These are phyloP conservation scores for Fusarium begoniae DNA, from an alignment of 2,329 filamentous ascomycete species.

Conservation along the genomic window DNA sequence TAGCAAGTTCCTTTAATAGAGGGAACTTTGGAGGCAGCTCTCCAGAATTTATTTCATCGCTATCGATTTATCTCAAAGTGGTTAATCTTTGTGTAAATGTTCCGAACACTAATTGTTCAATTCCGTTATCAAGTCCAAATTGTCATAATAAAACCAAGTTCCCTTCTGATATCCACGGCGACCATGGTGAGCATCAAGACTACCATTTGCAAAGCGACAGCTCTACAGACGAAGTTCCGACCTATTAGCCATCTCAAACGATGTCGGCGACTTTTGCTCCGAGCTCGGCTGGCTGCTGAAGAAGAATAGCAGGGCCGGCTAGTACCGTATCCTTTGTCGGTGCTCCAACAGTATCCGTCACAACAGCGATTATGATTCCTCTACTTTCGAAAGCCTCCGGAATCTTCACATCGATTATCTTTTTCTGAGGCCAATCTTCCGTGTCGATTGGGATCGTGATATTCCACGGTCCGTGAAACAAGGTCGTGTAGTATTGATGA, in stretches of 20 bases:
- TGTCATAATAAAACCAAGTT: fast-evolving
- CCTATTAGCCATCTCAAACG: fast-evolving
- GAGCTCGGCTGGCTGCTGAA: neutral
- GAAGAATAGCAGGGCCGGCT: neutral
- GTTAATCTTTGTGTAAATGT: neutral
- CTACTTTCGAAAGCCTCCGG: neutral
- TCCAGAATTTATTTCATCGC: fast-evolving
- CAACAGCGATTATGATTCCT: neutral
- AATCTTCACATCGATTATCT: neutral
- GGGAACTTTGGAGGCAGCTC: fast-evolving
- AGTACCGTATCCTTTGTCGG: neutral
- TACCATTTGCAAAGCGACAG: too few species aligned
- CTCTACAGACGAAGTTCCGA: too few species aligned
- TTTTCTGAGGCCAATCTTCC: neutral
- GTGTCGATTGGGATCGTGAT: neutral
- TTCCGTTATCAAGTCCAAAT: too few species aligned
- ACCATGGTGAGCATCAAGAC: fast-evolving
- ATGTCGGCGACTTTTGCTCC: neutral
- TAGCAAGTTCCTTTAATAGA: fast-evolving
- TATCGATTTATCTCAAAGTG: fast-evolving
- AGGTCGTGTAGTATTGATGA: neutral
- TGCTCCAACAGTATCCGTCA: neutral
- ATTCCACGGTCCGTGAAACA: neutral
- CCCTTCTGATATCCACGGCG: too few species aligned
- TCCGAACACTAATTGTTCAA: too few species aligned